phyloP scores from a whole-genome alignment of 2,329 filamentous ascomycete species.

The Aspergillus texensis region DNA sequence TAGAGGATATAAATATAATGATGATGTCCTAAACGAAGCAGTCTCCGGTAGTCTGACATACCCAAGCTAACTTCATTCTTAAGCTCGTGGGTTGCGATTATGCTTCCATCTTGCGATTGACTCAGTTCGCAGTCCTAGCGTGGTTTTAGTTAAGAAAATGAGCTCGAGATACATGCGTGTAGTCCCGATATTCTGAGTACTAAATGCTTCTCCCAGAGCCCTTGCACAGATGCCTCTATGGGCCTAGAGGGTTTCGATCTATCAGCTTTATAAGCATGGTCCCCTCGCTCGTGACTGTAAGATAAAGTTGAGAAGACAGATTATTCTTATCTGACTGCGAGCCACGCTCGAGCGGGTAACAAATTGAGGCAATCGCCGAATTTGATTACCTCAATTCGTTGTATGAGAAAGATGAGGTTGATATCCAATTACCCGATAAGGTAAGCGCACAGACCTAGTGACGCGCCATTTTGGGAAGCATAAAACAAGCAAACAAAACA shows the following conservation, averaged over 20 bases:
- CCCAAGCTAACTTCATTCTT: too few species aligned
- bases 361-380: neutral
- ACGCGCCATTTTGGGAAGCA: slow-evolving; percentile 2
- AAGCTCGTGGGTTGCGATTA: too few species aligned
- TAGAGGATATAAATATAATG: too few species aligned
- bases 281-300: neutral
- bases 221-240: neutral
- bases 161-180: neutral
- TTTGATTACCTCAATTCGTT: neutral
- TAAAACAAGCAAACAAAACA: slow-evolving; percentile 1
- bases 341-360: neutral
- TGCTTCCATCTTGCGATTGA: too few species aligned
- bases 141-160: neutral
- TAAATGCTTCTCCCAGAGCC: neutral
- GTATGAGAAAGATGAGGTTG: neutral
- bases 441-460: slow-evolving; percentile 8
- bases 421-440: neutral
- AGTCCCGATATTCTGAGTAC: neutral
- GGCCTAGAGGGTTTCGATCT: neutral
- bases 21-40: too few species aligned
- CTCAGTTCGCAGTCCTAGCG: neutral
- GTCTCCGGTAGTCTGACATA: too few species aligned
- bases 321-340: neutral
- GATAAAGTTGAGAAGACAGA: neutral
- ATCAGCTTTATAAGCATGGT: neutral